Conservation (phyloP, 805 yeast genomes). For the Monosporozyma siamensis region DNA sequence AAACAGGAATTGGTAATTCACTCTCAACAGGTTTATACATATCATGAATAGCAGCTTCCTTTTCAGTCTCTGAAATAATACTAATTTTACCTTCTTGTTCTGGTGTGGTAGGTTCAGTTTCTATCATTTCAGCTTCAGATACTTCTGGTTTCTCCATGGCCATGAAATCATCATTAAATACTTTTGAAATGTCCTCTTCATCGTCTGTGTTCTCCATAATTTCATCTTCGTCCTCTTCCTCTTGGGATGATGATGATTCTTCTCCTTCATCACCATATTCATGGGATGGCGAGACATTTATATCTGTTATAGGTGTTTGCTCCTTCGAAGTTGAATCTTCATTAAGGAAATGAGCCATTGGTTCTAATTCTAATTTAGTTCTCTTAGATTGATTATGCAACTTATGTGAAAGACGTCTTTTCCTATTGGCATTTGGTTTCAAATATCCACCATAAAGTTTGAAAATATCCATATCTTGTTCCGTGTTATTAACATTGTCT, state of each 20-base stretch:
- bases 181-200: constrained; percentile 1
- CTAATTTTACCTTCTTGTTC: not conserved
- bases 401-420: constrained; percentile 12
- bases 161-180: not conserved
- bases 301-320: constrained; percentile 11
- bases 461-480: constrained; percentile 32
- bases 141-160: not conserved
- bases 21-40: constrained; percentile 42
- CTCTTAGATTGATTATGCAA: constrained; percentile 8
- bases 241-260: constrained; percentile 9
- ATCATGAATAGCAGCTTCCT: not conserved
- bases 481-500: constrained; percentile 14
- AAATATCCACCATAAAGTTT: constrained; percentile 24
- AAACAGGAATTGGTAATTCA: constrained; percentile 47
- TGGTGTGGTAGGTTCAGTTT: not conserved
- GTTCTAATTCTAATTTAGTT: constrained; percentile 16
- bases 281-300: constrained; percentile 4
- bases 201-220: not conserved
- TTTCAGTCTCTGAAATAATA: not conserved
- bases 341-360: constrained; percentile 26
- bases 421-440: constrained; percentile 4
- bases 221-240: constrained; percentile 1
- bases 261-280: constrained; percentile 8
- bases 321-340: constrained; percentile 22
- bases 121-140: not conserved